Evolutionary conservation across 805 yeast genomes (phyloP), one percentile per base, ranked within the genome.

Genomic region (Ogataea nonfermentans): DNA sequence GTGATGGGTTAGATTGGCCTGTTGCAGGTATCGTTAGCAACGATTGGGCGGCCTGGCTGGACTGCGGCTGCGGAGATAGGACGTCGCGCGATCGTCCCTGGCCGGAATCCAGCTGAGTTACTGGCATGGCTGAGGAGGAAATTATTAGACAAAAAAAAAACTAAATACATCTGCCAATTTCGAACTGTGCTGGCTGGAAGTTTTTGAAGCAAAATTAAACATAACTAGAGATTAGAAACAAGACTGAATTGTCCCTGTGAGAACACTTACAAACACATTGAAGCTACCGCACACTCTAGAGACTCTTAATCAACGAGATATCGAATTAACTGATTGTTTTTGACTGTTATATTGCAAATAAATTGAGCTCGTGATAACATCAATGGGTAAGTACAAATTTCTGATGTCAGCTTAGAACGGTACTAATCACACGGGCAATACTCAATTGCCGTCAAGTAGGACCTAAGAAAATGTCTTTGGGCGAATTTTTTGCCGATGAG

Each of bases 401-500:
- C 17, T 9, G 9, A 24, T 16, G 3, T 15, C n/a, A 9, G 20
- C 9, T 9, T 22, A 23, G 26, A 12, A 25, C 19, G 17, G 29
- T 39, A 43, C 41, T 40, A 32, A 32, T 30, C 12, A 24, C 40
- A 24, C 6, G 33, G 39, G 39, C 39, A 35, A 35, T 29, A 19
- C 24, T n/a, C 24, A n/a, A 29, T 35, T 35, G 39, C 32, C 30
- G 9, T 11, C 1, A 6, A 26, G 24, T 28, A 51, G 63, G 53
- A 13, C 52, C 61, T 28, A 70, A 68, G 44, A 70, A 68, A 48
- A 71, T 71, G 74, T 65, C 73, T 22, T 54, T 71, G 19, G 66
- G 66, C 43, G 76, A 70, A 46, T 71, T 71, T 52, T 58, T 66
- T 37, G 69, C 67, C 19, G 74, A 70, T 44, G 66, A 68, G 32